Evolutionary conservation across 2,329 filamentous ascomycete genomes (phyloP).

Genomic region (Stenocarpella maydis): DNA sequence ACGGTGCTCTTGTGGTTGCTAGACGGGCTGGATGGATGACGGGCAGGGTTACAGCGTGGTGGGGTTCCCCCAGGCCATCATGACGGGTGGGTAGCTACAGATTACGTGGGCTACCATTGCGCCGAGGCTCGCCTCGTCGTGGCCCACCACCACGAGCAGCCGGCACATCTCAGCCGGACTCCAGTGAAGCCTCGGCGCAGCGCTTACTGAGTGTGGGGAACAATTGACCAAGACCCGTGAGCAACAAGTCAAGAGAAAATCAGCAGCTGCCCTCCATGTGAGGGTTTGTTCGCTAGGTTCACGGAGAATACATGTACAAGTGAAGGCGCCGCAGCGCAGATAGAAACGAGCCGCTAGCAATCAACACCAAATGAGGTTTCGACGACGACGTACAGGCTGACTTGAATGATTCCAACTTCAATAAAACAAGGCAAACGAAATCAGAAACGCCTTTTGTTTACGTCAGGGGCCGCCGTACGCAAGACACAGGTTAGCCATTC

Average conservation of each 20-base stretch:
- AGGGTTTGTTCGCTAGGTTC: background rate
- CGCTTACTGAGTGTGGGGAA: background rate
- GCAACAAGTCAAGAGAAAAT: no score
- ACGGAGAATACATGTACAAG: background rate
- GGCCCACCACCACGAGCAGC: background rate
- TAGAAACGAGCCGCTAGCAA: conserved; percentile 9
- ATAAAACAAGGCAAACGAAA: background rate
- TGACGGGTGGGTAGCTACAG: conserved; percentile 15
- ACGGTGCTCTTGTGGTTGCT: no score
- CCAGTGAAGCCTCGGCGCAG: background rate
- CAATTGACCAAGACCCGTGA: no score
- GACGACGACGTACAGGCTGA: background rate
- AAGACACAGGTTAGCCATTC: background rate
- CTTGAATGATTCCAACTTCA: background rate
- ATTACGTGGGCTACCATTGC: background rate
- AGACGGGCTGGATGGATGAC: no score
- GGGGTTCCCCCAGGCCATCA: conserved; percentile 15
- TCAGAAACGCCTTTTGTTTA: background rate
- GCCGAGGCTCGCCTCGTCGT: conserved; percentile 4
- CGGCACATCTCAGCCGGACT: background rate
- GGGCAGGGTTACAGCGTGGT: conserved; percentile 4
- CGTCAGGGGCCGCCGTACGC: background rate
- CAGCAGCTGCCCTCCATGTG: background rate
- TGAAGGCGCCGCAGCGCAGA: background rate
- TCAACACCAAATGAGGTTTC: background rate